phyloP scores from a whole-genome alignment of 495 filamentous ascomycete species.

The Durotheca rogersii region DNA sequence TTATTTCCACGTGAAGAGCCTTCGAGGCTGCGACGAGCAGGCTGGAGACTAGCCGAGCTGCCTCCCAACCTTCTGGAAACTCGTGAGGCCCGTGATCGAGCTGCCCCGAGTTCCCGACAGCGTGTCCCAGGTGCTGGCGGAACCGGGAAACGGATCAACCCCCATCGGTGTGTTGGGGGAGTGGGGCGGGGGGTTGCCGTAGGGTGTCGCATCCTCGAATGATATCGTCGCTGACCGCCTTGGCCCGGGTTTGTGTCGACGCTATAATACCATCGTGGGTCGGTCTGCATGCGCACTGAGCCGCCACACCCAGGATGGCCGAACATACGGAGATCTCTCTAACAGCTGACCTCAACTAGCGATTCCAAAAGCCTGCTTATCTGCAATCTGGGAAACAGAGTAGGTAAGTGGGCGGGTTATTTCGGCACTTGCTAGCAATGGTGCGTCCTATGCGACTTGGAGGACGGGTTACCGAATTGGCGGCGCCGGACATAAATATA shows the following conservation, averaged over 20 bases:
- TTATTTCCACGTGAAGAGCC: slow-evolving; percentile 21
- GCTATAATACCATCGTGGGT: slow-evolving; percentile 34
- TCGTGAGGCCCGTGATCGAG: slow-evolving; percentile 19
- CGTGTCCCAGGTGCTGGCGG: slow-evolving; percentile 16
- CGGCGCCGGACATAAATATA: no score
- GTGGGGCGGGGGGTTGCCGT: slow-evolving; percentile 17
- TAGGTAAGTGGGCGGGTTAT: no score
- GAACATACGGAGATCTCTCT: slow-evolving; percentile 15
- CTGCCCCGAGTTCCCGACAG: slow-evolving; percentile 16
- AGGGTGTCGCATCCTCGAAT: slow-evolving; percentile 32
- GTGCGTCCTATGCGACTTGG: no score
- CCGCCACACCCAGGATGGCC: slow-evolving; percentile 15
- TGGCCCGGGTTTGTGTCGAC: slow-evolving; percentile 9
- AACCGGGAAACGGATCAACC: slow-evolving; percentile 31
- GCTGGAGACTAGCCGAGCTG: slow-evolving; percentile 19
- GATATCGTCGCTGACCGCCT: slow-evolving; percentile 29
- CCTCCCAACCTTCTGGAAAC: slow-evolving; percentile 1
- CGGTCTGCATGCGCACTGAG: slow-evolving; percentile 27
- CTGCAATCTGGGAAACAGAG: no score
- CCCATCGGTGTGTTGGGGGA: no score
- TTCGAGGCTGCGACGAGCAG: slow-evolving; percentile 12
- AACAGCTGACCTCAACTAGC: slow-evolving; percentile 27
- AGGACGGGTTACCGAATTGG: no score
- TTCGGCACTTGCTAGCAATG: no score
- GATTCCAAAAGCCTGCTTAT: no score